Conservation (phyloP, 306 rosid genomes). For the Gastrolobium bilobum region DNA sequence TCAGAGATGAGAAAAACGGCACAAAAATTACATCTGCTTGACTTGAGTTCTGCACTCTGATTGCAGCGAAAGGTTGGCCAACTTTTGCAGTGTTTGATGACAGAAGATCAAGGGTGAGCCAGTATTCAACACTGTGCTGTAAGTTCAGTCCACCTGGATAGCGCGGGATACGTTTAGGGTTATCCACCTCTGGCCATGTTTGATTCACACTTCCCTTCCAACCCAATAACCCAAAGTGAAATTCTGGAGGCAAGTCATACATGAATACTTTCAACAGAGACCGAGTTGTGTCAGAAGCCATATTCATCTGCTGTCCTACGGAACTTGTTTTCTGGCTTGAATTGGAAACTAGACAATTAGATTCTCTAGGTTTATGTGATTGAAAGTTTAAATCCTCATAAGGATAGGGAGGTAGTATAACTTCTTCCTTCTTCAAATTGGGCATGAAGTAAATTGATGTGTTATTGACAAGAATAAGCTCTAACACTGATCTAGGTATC, state of each 20-base stretch:
- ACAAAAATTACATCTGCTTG: constrained; percentile 88
- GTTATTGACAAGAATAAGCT: constrained; percentile 74
- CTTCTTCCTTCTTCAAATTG: constrained; percentile 55
- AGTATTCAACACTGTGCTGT: constrained; percentile 90
- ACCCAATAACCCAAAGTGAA: constrained; percentile 89
- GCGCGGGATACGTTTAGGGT: constrained; percentile 60
- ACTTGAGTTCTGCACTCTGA: constrained; percentile 84
- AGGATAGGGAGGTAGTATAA: constrained; percentile 41
- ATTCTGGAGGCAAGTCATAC: constrained; percentile 93
- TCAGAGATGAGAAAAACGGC: constrained; percentile 91
- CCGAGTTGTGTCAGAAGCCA: constrained; percentile 55
- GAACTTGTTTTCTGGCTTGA: constrained; percentile 48
- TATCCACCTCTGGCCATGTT: constrained; percentile 78
- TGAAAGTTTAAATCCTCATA: constrained; percentile 45
- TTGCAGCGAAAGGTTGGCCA: constrained; percentile 62
- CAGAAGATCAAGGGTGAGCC: constrained; percentile 97
- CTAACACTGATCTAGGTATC: constrained; percentile 78
- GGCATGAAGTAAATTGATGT: constrained; percentile 71
- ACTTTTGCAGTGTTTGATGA: constrained; percentile 56
- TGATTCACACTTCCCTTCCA: constrained; percentile 83
- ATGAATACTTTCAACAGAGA: constrained; percentile 79
- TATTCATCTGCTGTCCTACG: constrained; percentile 41
- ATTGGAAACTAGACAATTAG: constrained; percentile 52
- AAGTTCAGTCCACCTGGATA: constrained; percentile 95
- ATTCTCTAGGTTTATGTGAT: constrained; percentile 47